Percentiles rank a stretch among this genome's conserved stretches.
phyloP scores from a whole-genome alignment of 805 yeast genomes.

The Myxozyma kluyveri region DNA sequence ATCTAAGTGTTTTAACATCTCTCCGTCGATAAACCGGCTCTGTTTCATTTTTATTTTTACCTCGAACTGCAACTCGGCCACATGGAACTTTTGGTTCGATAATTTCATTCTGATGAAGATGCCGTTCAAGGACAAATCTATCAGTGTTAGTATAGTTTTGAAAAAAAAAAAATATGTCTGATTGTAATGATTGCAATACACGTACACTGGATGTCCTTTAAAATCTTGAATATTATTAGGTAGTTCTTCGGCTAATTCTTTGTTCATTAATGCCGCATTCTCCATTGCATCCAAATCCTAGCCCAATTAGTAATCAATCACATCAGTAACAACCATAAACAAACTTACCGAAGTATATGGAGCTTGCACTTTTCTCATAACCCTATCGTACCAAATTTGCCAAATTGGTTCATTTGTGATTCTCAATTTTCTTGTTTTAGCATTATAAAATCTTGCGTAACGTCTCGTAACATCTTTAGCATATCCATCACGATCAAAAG shows the following conservation, averaged over 20 bases:
- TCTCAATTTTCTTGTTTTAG: conserved; percentile 71
- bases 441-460: conserved; percentile 66
- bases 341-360: conserved; percentile 32
- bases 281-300: conserved; percentile 50
- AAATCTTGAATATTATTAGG: conserved; percentile 82
- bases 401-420: conserved; percentile 60
- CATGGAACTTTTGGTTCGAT: conserved; percentile 65
- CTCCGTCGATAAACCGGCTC: conserved; percentile 56
- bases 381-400: conserved; percentile 56
- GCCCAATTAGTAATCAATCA: background rate
- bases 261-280: conserved; percentile 55
- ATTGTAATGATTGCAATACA: too few relatives aligned
- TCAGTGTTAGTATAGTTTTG: background rate
- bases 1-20: conserved; percentile 60
- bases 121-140: conserved; percentile 69
- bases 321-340: conserved; percentile 12
- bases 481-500: conserved; percentile 62
- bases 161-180: background rate
- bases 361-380: conserved; percentile 41
- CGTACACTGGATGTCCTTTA: conserved; percentile 69
- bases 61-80: conserved; percentile 55
- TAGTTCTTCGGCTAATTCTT: conserved; percentile 76
- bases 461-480: conserved; percentile 83
- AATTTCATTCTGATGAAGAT: conserved; percentile 69
- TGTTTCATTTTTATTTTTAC: conserved; percentile 46